phyloP scores from a whole-genome alignment of 2,329 filamentous ascomycete species.

The Pseudocercospora pini-densiflorae region DNA sequence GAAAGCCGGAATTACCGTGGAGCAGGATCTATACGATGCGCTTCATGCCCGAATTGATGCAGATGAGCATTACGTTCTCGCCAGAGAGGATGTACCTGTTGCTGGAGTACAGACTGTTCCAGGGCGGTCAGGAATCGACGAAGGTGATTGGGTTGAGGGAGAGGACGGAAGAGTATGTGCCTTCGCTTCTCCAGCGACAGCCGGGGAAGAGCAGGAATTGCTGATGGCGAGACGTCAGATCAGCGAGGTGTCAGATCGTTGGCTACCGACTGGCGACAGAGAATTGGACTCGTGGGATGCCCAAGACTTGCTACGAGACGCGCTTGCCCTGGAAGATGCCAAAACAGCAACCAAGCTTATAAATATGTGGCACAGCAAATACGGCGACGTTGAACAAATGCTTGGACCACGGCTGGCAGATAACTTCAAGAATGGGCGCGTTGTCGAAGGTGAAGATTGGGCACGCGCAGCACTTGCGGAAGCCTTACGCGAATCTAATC shows the following conservation, averaged over 20 bases:
- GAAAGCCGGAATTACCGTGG: conserved; percentile 41
- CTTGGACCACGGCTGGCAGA: background rate
- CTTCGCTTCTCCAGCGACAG: background rate
- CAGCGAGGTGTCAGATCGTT: background rate
- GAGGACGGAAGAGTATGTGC: too few species aligned
- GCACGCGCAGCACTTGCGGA: background rate
- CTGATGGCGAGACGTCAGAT: background rate
- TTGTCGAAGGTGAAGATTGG: background rate
- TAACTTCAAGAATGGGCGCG: background rate
- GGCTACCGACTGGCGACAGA: conserved; percentile 9
- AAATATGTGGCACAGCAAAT: conserved; percentile 13
- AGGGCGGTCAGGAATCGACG: background rate
- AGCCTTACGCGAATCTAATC: background rate
- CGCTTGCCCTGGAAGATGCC: conserved; percentile 11
- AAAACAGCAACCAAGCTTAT: conserved; percentile 13
- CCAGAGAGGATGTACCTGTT: background rate
- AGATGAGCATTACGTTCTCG: background rate
- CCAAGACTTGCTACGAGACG: conserved; percentile 19
- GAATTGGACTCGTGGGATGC: conserved; percentile 21
- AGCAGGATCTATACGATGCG: conserved; percentile 58
- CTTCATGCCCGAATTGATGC: background rate
- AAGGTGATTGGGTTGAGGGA: background rate
- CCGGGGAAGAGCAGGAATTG: too few species aligned
- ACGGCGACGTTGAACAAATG: conserved; percentile 17
- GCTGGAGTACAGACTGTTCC: background rate